Evolutionary conservation across 805 yeast genomes (phyloP).

Genomic region (Yamadazyma insecticola): DNA sequence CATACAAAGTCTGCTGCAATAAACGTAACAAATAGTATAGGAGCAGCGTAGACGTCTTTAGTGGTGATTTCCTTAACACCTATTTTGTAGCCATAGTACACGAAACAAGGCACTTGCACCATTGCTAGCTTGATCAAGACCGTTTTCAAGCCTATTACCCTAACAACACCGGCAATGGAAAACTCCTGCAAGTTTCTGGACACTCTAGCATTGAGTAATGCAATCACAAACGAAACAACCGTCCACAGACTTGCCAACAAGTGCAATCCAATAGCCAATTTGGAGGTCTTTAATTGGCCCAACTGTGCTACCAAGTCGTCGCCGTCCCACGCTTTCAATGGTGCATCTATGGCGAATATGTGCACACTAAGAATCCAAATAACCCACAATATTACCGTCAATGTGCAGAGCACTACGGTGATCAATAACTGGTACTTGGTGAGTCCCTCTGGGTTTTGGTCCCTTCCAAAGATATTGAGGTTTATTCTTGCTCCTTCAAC

Average conservation of each 20-base stretch:
- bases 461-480: too few relatives aligned
- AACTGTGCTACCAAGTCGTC: too few relatives aligned
- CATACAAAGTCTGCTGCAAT: conserved; percentile 9
- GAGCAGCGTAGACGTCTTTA: conserved; percentile 9
- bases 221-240: too few relatives aligned
- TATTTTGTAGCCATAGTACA: conserved; percentile 1
- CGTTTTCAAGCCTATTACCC: too few relatives aligned
- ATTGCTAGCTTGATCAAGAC: conserved; percentile 1
- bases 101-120: conserved; percentile 4
- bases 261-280: conserved; percentile 3
- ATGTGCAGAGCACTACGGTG: too few relatives aligned
- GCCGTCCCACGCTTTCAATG: conserved; percentile 12
- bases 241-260: conserved; percentile 5
- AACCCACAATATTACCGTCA: too few relatives aligned
- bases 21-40: conserved; percentile 7
- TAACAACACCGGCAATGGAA: too few relatives aligned
- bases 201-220: too few relatives aligned
- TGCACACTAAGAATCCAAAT: conserved; percentile 19
- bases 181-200: too few relatives aligned
- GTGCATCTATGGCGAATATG: conserved; percentile 17
- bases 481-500: neutral
- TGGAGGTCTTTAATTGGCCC: too few relatives aligned
- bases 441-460: too few relatives aligned
- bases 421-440: too few relatives aligned
- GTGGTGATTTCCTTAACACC: neutral